Evolutionary conservation across 371 early-diverging fungal genomes (phyloP).

Genomic region (Mortierella sp.): DNA sequence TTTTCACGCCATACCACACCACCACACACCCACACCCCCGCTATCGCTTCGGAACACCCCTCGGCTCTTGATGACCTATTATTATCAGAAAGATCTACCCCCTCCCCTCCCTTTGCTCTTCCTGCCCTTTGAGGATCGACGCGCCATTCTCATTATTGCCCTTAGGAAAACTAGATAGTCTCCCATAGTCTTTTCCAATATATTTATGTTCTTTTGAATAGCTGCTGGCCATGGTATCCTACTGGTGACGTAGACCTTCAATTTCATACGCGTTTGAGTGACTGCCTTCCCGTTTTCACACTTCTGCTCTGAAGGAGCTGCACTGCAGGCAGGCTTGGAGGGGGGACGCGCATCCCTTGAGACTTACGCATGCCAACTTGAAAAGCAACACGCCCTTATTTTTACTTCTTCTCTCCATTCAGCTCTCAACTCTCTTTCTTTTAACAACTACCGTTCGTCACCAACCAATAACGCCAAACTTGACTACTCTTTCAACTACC

Average conservation of each 20-base stretch:
- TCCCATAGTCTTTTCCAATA: not conserved
- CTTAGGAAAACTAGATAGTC: not conserved
- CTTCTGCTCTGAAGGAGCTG: not conserved
- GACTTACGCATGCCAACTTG: constrained; percentile 11
- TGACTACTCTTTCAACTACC: too few species aligned
- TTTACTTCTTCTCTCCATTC: not conserved
- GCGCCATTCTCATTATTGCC: not conserved
- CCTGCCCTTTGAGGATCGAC: not conserved
- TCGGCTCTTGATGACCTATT: not conserved
- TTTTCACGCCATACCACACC: not conserved
- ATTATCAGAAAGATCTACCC: not conserved
- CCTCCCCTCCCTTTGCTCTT: not conserved
- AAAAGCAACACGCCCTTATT: not conserved
- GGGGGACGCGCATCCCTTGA: constrained; percentile 7
- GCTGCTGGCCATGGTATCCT: too few species aligned
- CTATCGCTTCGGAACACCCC: constrained; percentile 26
- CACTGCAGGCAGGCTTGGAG: not conserved
- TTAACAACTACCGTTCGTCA: not conserved
- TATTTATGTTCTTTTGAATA: too few species aligned
- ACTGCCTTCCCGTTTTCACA: not conserved
- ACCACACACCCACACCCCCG: constrained; percentile 8
- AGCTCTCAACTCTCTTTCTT: not conserved
- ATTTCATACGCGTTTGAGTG: not conserved
- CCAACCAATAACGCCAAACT: not conserved
- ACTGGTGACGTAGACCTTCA: not conserved